These are phyloP conservation scores for Monilinia polystroma DNA, from an alignment of 2,329 filamentous ascomycete genomes.

Conservation along the genomic window DNA sequence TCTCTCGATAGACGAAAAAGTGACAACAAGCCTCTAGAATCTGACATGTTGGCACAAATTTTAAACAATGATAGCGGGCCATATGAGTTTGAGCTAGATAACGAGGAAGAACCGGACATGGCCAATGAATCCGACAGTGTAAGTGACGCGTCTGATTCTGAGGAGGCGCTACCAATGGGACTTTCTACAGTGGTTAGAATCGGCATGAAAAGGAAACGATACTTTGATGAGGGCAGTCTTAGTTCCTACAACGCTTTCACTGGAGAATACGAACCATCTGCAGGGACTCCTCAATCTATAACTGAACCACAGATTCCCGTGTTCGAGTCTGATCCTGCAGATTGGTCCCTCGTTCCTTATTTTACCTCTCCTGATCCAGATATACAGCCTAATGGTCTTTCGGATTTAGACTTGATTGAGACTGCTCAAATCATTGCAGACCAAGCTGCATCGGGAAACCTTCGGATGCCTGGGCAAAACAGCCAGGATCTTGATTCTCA, in stretches of 20 bases:
- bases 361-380: slow-evolving; percentile 59
- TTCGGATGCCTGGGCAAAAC: slow-evolving; percentile 35
- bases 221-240: slow-evolving; percentile 35
- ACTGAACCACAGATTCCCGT: slow-evolving; percentile 34
- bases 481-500: slow-evolving; percentile 15
- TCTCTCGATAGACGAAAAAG: slow-evolving; percentile 33
- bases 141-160: slow-evolving; percentile 56
- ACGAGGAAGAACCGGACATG: slow-evolving; percentile 32
- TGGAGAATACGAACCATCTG: slow-evolving; percentile 35
- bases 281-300: slow-evolving; percentile 34
- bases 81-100: slow-evolving; percentile 24
- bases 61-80: slow-evolving; percentile 43
- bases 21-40: slow-evolving; percentile 24
- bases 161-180: slow-evolving; percentile 53
- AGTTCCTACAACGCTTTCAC: slow-evolving; percentile 36
- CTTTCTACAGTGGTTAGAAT: slow-evolving; percentile 50
- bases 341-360: slow-evolving; percentile 51
- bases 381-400: slow-evolving; percentile 34
- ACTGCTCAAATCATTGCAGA: slow-evolving; percentile 71
- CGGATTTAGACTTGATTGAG: slow-evolving; percentile 62
- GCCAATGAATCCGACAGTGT: slow-evolving; percentile 37
- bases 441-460: slow-evolving; percentile 58
- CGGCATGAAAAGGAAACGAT: slow-evolving; percentile 40
- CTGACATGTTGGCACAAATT: slow-evolving; percentile 44
- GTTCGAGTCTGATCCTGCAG: slow-evolving; percentile 39